phyloP scores from a whole-genome alignment of 2,329 filamentous ascomycete species.

The Xylaria sp. region DNA sequence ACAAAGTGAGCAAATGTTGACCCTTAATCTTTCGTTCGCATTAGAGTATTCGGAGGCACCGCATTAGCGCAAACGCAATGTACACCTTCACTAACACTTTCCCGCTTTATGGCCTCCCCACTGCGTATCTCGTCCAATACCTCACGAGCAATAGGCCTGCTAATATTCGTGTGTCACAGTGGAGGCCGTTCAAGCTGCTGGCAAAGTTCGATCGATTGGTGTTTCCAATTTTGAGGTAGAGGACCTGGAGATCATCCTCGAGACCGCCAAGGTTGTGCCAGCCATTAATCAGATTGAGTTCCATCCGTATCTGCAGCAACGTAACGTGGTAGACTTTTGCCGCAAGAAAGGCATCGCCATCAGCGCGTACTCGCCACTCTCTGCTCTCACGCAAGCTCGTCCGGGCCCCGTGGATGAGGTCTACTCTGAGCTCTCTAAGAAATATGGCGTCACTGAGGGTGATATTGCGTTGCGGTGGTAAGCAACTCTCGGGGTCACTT shows the following conservation, averaged over 20 bases:
- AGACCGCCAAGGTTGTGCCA: constrained; percentile 68
- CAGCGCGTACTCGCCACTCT: constrained; percentile 60
- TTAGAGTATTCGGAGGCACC: not conserved
- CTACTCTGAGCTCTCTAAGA: constrained; percentile 61
- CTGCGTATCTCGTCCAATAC: not conserved
- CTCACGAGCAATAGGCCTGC: not conserved
- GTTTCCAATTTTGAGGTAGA: constrained; percentile 74
- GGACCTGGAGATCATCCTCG: constrained; percentile 63
- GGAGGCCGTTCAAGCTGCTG: constrained; percentile 71
- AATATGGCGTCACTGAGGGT: constrained; percentile 64
- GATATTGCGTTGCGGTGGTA: constrained; percentile 66
- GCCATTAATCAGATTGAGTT: constrained; percentile 82
- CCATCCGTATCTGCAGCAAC: constrained; percentile 76
- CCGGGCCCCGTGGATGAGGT: constrained; percentile 62
- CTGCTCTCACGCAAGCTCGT: constrained; percentile 50
- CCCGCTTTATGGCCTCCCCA: not conserved
- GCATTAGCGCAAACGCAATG: not conserved
- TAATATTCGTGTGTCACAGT: constrained; percentile 43
- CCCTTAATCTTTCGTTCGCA: not conserved
- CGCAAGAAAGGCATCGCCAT: constrained; percentile 64
- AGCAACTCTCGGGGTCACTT: not conserved
- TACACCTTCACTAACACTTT: not conserved
- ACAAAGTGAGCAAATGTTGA: constrained; percentile 47
- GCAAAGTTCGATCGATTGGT: constrained; percentile 74
- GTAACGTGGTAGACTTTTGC: constrained; percentile 64